Evolutionary conservation across 163 green algal genomes (phyloP).

Genomic region (Scenedesmus sp.): DNA sequence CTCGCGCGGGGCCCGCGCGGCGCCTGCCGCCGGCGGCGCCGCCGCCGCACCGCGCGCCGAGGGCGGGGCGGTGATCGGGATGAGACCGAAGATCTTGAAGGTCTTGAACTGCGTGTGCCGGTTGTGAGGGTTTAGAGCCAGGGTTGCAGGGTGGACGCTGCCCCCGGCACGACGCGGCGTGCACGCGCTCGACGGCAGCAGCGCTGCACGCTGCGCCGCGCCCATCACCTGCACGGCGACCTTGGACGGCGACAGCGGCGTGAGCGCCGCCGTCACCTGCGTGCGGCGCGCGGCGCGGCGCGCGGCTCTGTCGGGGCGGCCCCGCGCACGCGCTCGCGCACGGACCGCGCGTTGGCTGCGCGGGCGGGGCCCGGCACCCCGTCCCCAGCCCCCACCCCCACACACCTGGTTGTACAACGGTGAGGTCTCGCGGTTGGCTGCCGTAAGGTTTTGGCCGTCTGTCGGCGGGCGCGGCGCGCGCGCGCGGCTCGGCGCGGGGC

Average conservation of each 20-base stretch:
- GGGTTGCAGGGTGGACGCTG: too few species aligned
- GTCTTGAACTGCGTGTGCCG: constrained; percentile 89
- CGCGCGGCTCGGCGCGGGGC: too few species aligned
- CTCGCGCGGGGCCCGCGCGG: not conserved
- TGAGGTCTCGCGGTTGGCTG: constrained; percentile 78
- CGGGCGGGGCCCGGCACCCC: too few species aligned
- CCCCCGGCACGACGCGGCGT: too few species aligned
- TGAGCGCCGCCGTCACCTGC: constrained; percentile 80
- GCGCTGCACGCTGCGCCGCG: too few species aligned
- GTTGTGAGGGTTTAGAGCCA: too few species aligned
- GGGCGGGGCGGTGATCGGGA: constrained; percentile 75
- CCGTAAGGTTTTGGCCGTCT: constrained; percentile 72
- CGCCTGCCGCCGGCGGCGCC: not conserved
- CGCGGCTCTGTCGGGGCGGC: too few species aligned
- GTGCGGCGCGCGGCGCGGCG: not conserved
- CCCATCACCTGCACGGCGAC: constrained; percentile 73
- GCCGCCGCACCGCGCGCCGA: constrained; percentile 56
- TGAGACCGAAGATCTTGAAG: constrained; percentile 82
- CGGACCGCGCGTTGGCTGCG: too few species aligned
- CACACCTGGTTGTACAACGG: constrained; percentile 84
- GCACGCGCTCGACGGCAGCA: not conserved
- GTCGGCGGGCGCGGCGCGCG: constrained; percentile 20
- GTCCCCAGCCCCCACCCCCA: too few species aligned
- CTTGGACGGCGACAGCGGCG: constrained; percentile 61
- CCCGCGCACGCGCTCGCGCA: too few species aligned